Base-by-base conservation (phyloP, 2,329 filamentous ascomycete species). In the Trichoderma sp. region DNA sequence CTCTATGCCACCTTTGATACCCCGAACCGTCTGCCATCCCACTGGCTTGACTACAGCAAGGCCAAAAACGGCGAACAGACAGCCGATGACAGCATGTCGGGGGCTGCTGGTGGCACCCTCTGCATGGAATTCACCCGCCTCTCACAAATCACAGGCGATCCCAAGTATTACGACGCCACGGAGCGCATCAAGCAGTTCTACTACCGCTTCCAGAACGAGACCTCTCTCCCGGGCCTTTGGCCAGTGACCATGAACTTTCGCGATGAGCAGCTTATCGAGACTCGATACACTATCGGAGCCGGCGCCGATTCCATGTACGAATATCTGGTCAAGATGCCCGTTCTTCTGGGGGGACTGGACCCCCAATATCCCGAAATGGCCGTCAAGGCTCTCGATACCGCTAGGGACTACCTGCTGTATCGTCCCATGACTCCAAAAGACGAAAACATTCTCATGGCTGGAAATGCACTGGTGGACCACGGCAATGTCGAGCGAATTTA, bases 91-190 rank as follows among this genome's bases (percentile, higher is more conserved):
- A 78, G 76, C 68, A 83, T 85, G 75, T 80, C 83, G 3, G 80
- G 81, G 8, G 85, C 85, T 32, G 84, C 83, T n/a, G 81, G 82
- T 18, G 92, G 92, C 36, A 92, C 91, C 11, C 84, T 95, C 71
- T 89, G 89, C 9, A 80, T 95, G 72, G 92, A 95, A 78, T 93
- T 95, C 78, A 93, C 91, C 3, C 85, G 92, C 6, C 84, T 95
- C 60, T 89, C 90, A 24, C 92, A 95, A 80, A 83, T 95, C 72
- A 93, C 92, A 0, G 89, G 88, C 65, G 85, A 94, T 73, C 82
- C 87, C 70, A 93, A 91, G 78, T 95, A 92, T 81, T 94, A 92
- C 79, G 91, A 93, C 80, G 92, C 91, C 6, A 87, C 93, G 68
- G 90, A 92, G 73, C 87, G 91, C n/a, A 87, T 95, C 73, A 94